Evolutionary conservation across 176 grass and related monocot species (phyloP).

Genomic region (Phyllostachys edulis): DNA sequence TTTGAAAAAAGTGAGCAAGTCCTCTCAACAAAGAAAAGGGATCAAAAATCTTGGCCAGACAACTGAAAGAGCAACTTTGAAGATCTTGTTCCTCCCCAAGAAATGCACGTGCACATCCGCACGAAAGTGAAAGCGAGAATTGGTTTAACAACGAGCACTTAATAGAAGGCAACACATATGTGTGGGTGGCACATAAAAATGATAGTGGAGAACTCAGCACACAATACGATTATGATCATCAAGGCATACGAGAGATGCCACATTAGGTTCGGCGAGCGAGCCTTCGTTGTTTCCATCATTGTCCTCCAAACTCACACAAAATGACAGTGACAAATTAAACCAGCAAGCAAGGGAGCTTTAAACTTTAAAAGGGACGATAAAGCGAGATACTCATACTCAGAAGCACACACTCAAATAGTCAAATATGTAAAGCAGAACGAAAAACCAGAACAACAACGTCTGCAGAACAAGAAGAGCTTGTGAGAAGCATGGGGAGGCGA

Average conservation of each 20-base stretch:
- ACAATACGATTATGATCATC: conserved; percentile 35
- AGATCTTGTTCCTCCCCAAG: neutral
- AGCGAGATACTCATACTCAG: neutral
- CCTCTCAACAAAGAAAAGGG: neutral
- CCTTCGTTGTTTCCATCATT: conserved; percentile 47
- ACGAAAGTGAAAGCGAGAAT: no score
- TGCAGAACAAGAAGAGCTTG: neutral
- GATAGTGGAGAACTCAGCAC: conserved; percentile 36
- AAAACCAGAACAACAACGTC: neutral
- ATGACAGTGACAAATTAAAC: neutral
- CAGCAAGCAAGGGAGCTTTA: no score
- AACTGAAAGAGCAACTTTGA: neutral
- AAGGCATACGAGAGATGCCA: conserved; percentile 35
- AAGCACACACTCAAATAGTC: neutral
- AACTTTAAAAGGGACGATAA: neutral
- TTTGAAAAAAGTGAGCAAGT: neutral
- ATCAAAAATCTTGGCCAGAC: neutral
- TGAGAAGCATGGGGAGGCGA: no score
- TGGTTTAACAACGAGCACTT: no score
- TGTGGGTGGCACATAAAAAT: neutral
- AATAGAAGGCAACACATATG: no score
- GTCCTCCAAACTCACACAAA: conserved; percentile 15
- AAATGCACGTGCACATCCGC: no score
- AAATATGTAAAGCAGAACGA: no score
- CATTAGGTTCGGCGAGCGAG: conserved; percentile 55